Evolutionary conservation across 1,284 basidiomycete genomes (phyloP).

Genomic region (Ceratobasidium sp.): DNA sequence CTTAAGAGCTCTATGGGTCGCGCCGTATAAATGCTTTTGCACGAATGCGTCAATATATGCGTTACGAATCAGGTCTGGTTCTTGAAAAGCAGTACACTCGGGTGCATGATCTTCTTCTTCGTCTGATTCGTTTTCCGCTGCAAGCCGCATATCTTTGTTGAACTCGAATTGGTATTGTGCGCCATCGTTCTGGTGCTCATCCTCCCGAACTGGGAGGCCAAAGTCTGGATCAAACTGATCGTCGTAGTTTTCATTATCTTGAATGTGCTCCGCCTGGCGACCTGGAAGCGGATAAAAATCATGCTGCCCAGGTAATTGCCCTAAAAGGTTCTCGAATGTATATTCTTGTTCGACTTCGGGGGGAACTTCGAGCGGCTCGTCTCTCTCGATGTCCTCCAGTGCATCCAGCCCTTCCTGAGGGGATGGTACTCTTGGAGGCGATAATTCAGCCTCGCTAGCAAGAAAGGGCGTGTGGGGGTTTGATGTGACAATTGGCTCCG

Average conservation of each 20-base stretch:
- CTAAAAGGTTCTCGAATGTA: background rate
- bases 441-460: too few relatives aligned
- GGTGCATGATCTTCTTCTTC: background rate
- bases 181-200: too few relatives aligned
- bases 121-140: background rate
- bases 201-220: background rate
- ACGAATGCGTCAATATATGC: slow-evolving; percentile 28
- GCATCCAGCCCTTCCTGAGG: background rate
- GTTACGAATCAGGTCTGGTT: slow-evolving; percentile 7
- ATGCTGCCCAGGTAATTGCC: background rate
- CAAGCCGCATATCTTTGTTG: background rate
- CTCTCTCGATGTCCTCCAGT: background rate
- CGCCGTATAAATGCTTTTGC: slow-evolving; percentile 13
- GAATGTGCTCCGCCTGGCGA: background rate
- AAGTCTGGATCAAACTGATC: background rate
- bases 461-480: too few relatives aligned
- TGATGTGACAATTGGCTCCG: too few relatives aligned
- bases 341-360: background rate
- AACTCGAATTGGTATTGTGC: background rate
- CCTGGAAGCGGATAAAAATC: background rate
- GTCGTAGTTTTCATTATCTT: background rate
- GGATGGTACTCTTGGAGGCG: too few relatives aligned
- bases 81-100: slow-evolving; percentile 4
- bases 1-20: too few relatives aligned
- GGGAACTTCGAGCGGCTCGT: background rate